These are phyloP conservation scores for Polygonum aviculare DNA, from an alignment of 148 eudicot genomes.

Conservation along the genomic window DNA sequence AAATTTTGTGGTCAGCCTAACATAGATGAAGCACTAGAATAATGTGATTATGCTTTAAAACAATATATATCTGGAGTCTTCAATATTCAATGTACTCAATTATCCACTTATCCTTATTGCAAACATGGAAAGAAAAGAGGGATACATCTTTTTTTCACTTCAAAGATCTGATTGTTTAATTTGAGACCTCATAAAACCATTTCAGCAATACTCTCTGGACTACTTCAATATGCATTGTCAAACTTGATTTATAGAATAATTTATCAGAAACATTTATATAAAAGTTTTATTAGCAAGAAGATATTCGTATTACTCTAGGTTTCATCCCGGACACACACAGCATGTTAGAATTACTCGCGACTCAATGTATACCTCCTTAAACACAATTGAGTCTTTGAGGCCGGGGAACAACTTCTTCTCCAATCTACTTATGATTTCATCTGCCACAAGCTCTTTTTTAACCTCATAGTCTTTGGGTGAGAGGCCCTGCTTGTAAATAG, in stretches of 20 bases:
- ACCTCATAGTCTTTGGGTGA: constrained; percentile 56
- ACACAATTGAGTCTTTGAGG: constrained; percentile 62
- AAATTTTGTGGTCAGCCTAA: neutral
- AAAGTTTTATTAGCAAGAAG: neutral
- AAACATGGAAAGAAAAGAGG: neutral
- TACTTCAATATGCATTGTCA: neutral
- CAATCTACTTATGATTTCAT: constrained; percentile 76
- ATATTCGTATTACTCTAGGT: neutral
- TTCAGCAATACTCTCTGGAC: neutral
- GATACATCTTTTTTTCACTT: neutral
- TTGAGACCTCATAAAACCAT: neutral
- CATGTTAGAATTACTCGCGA: neutral
- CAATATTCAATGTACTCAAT: neutral
- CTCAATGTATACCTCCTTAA: constrained; percentile 56
- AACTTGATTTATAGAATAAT: neutral
- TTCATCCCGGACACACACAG: neutral
- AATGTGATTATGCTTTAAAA: neutral
- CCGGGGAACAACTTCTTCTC: constrained; percentile 89
- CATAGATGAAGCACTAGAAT: neutral
- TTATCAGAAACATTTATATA: neutral
- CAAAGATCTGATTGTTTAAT: neutral
- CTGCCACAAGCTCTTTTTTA: constrained; percentile 84
- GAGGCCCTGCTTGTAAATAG: constrained; percentile 41
- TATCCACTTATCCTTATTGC: neutral
- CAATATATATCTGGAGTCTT: neutral